A percentile compares a stretch with the other conserved stretches of the same genome.
Conservation (phyloP, 345 rosid genomes). For the Syzygium jambos region DNA sequence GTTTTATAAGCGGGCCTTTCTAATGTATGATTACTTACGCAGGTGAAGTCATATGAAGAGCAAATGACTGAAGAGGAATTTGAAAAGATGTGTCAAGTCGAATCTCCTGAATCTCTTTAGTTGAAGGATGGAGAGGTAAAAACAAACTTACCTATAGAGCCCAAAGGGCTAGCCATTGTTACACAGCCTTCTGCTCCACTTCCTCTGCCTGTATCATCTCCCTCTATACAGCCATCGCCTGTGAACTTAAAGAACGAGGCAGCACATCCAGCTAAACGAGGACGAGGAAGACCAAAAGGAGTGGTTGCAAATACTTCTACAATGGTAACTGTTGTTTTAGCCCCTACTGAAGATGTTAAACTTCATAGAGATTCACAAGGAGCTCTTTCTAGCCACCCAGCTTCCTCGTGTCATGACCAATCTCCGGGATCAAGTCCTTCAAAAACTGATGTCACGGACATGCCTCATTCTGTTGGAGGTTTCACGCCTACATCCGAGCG, state of each 20-base stretch:
- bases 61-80: conserved; percentile 92
- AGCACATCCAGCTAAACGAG: conserved; percentile 72
- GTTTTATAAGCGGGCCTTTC: no score
- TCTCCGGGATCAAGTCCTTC: conserved; percentile 11
- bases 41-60: conserved; percentile 95
- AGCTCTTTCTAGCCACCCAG: conserved; percentile 19
- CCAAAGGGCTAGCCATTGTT: conserved; percentile 8
- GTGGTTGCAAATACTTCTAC: conserved; percentile 38
- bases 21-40: background rate
- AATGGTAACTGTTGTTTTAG: conserved; percentile 1
- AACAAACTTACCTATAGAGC: conserved; percentile 32
- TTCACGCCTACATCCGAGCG: background rate
- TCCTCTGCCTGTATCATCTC: conserved; percentile 4
- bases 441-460: background rate
- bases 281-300: conserved; percentile 93
- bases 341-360: conserved; percentile 22
- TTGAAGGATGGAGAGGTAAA: conserved; percentile 39
- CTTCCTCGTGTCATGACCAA: conserved; percentile 11
- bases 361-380: conserved; percentile 23
- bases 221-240: conserved; percentile 17
- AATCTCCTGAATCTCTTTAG: conserved; percentile 58
- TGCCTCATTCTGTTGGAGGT: background rate
- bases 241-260: conserved; percentile 31
- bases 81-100: conserved; percentile 84
- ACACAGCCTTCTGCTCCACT: conserved; percentile 17